phyloP scores from a whole-genome alignment of 148 eudicot species.

The Dysphania ambrosioides region DNA sequence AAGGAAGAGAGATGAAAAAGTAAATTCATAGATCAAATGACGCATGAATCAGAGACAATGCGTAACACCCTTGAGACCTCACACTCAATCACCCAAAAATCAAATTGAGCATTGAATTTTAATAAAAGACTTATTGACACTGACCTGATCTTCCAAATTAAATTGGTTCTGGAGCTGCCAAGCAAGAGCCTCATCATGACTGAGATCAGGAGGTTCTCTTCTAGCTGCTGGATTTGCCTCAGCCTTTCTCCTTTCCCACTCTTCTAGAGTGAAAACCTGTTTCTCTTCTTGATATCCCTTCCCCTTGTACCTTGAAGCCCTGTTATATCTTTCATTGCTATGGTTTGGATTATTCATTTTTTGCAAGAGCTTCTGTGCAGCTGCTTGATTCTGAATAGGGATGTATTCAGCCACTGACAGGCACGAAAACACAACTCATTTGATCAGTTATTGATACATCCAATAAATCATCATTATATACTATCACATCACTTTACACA shows the following conservation, averaged over 20 bases:
- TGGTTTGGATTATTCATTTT: conserved; percentile 57
- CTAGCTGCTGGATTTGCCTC: conserved; percentile 33
- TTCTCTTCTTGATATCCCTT: conserved; percentile 52
- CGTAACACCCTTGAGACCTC: background rate
- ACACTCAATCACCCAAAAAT: background rate
- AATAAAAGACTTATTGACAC: conserved; percentile 12
- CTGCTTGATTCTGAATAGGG: conserved; percentile 90
- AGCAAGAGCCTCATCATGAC: conserved; percentile 80
- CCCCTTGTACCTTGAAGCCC: conserved; percentile 58
- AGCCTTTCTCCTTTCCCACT: conserved; percentile 80
- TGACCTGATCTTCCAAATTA: conserved; percentile 79
- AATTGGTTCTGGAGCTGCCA: conserved; percentile 77
- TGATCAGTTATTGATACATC: background rate
- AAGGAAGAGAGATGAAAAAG: background rate
- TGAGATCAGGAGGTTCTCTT: conserved; percentile 35
- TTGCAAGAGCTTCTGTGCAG: conserved; percentile 84
- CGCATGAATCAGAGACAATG: background rate
- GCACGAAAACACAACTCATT: background rate
- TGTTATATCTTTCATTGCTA: conserved; percentile 37
- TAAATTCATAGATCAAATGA: background rate
- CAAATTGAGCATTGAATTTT: conserved; percentile 2
- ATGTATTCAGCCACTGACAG: conserved; percentile 56
- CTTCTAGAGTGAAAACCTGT: conserved; percentile 70
- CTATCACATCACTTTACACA: background rate
- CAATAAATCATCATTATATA: background rate